These are phyloP conservation scores for Eucalyptus lansdowneana DNA, from an alignment of 345 rosid genomes.

Conservation along the genomic window DNA sequence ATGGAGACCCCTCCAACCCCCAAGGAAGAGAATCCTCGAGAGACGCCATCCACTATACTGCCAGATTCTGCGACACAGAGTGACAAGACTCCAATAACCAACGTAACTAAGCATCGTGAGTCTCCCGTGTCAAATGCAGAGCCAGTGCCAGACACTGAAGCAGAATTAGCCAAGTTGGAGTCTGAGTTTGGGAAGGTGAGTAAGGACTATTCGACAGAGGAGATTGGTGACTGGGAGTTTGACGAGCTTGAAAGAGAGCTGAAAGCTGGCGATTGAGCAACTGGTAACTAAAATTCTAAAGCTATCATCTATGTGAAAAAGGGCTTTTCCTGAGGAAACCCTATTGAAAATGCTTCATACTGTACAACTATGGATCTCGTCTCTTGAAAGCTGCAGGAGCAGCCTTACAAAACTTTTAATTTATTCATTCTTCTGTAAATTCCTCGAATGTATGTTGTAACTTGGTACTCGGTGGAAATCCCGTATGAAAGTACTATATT, in stretches of 20 bases:
- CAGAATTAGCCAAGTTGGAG: slow-evolving; percentile 85
- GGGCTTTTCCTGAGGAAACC: neutral
- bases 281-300: slow-evolving; percentile 2
- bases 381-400: slow-evolving; percentile 10
- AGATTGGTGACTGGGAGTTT: slow-evolving; percentile 92
- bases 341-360: neutral
- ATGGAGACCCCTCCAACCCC: slow-evolving; percentile 37
- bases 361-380: neutral
- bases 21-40: slow-evolving; percentile 16
- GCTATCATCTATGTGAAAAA: neutral
- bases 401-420: neutral
- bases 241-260: slow-evolving; percentile 93
- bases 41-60: slow-evolving; percentile 5
- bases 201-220: slow-evolving; percentile 64
- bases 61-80: neutral
- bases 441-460: slow-evolving; percentile 16
- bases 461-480: neutral
- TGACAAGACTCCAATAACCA: slow-evolving; percentile 8
- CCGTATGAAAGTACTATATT: neutral
- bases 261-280: slow-evolving; percentile 25
- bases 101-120: slow-evolving; percentile 8
- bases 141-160: slow-evolving; percentile 46
- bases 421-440: slow-evolving; percentile 41
- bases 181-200: slow-evolving; percentile 80
- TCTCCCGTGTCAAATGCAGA: slow-evolving; percentile 11